Base-by-base conservation (phyloP, 164 flowering plant species). In the Macadamia integrifolia region DNA sequence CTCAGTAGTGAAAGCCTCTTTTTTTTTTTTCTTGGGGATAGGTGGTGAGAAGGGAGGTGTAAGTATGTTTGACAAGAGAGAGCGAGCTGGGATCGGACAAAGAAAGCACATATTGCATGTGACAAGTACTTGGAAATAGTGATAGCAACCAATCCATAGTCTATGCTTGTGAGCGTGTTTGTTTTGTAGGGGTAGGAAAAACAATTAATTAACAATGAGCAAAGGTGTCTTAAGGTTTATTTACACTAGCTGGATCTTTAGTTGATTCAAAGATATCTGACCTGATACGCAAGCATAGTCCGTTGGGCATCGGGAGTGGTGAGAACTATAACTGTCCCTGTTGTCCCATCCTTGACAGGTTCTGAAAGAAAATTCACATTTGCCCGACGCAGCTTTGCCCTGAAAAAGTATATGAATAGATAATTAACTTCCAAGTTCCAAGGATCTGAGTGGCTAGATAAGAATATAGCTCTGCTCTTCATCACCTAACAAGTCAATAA, bases 281-380 rank as follows among this genome's bases (percentile, higher is more conserved):
- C 98, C 93, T 86, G 97, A 80, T 88, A 92, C 12, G 98, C 86
- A 76, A 92, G 96, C 98, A 94, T 94, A 57, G 98, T 88, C 12
- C 98, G 91, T 71, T 92, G 97, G 32, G 98, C 98, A 84, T 94
- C 98, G 14, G 97, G 88, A 67, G 98, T 94, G n/a, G 98, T 94
- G 71, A 94, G 89, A 61, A 94, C 98, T 58, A 94, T 94, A 63
- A 94, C 98, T 8, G 98, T 94, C 67, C 98, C 98, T 0, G 98
- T 94, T 46, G 98, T 94, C 60, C 95, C 98, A 78, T 90, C 96
- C 78, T 85, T 85, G 52, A 91, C 80, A 28, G 98, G 91, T 55
- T 77, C 78, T 64, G 98, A 94, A 5, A 90, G 85, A 71, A 94
- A 92, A 78, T 80, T 80, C 65, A 94, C 95, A 87, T 89, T 84